Evolutionary conservation across 495 filamentous ascomycete genomes (phyloP).

Genomic region (Talaromyces trachyspermus): DNA sequence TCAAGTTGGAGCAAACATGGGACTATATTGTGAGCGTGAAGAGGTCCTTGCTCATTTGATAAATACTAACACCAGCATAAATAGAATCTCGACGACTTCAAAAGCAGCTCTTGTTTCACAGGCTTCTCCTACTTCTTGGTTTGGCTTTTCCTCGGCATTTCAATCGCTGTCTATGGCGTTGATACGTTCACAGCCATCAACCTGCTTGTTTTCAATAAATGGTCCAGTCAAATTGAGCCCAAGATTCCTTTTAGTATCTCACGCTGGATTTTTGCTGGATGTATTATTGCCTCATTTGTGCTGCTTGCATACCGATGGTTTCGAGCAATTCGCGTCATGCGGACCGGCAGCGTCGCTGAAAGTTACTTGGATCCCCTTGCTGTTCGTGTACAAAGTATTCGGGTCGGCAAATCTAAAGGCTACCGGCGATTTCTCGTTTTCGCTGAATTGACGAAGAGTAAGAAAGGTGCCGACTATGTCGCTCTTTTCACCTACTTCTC

Average conservation of each 20-base stretch:
- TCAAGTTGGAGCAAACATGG: slow-evolving; percentile 82
- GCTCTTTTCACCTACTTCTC: slow-evolving; percentile 92
- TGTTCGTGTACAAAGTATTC: slow-evolving; percentile 70
- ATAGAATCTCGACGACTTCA: slow-evolving; percentile 89
- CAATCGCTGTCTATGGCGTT: slow-evolving; percentile 76
- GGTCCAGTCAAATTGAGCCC: slow-evolving; percentile 61
- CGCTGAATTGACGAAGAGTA: slow-evolving; percentile 82
- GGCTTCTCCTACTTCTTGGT: slow-evolving; percentile 79
- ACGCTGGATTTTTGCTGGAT: slow-evolving; percentile 85
- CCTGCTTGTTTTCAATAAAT: slow-evolving; percentile 71
- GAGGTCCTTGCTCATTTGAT: not conserved
- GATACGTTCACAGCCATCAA: slow-evolving; percentile 92
- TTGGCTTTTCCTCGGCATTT: slow-evolving; percentile 69
- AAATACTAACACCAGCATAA: slow-evolving; percentile 9
- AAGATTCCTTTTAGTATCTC: slow-evolving; percentile 60
- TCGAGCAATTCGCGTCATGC: slow-evolving; percentile 70
- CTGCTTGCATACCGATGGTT: slow-evolving; percentile 71
- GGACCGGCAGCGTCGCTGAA: slow-evolving; percentile 76
- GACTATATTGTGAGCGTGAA: slow-evolving; percentile 70
- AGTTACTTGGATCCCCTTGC: slow-evolving; percentile 85
- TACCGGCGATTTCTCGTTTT: slow-evolving; percentile 91
- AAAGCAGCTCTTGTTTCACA: slow-evolving; percentile 65
- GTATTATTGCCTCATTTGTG: slow-evolving; percentile 79
- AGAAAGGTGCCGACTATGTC: slow-evolving; percentile 83
- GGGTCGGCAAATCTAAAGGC: slow-evolving; percentile 56